Base-by-base conservation (phyloP, 371 early-diverging fungal genomes). In the Rhizopus microsporus region DNA sequence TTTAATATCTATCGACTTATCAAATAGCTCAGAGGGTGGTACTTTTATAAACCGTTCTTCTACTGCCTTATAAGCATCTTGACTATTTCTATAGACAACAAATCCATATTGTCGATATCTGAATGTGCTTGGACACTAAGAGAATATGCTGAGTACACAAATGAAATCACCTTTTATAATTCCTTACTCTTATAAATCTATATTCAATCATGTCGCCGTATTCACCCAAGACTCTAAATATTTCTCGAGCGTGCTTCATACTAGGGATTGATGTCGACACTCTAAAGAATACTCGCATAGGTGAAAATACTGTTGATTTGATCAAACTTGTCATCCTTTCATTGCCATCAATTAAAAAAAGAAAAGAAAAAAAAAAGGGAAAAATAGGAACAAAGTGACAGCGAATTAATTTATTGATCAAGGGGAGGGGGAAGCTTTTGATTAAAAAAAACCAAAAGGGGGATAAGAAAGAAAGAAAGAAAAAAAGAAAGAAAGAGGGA, bases 191-290 rank as follows among this genome's bases (percentile, higher is more conserved):
- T 49, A 61, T 43, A 29, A 65, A 51, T 52, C 60, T 70, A 31
- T 70, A 70, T 63, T 70, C 70, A 2, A 63, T 40, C 60, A 66
- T 57, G 10, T 66, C 62, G 16, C 70, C 70, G 60, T 63, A 66
- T 8, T 16, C 15, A 29, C 60, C 55, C 34, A 70, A 51, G 34
- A 50, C 44, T 33, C 66, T 63, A 32, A 67, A 66, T 0, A 70
- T 45, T 30, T 53, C 70, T 30, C 70, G 59, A 38, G 63, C 70
- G 34, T 70, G 70, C 15, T 43, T 39, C 7, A 68, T 47, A 29
- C 32, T 63, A 5, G 46, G 48, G 23, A 67, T 67, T 6, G 12
- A 31, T 9, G 38, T 17, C 7, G 67, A 54, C 30, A 63, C 33
- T 51, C 63, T 44, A 37, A 68, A 68, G 35, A 68, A 63, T 32